A percentile compares a stretch with the other conserved stretches of the same genome.
Conservation (phyloP, 192 early-diverging fungal species). For the Backusella westeae region DNA sequence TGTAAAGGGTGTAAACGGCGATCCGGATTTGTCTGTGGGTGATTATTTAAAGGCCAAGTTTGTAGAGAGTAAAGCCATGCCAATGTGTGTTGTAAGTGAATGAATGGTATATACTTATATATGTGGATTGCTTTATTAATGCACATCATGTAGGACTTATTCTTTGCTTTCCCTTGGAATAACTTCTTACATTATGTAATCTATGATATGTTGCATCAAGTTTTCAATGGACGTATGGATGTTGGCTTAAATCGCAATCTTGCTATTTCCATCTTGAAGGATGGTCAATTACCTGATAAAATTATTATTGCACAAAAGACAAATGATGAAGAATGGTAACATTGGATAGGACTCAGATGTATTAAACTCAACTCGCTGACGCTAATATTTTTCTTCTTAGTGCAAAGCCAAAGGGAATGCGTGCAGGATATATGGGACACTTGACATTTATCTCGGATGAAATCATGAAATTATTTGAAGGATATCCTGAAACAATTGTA, state of each 20-base stretch:
- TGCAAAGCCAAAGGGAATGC: slow-evolving; percentile 81
- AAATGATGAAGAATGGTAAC: slow-evolving; percentile 83
- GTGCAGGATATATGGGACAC: slow-evolving; percentile 98
- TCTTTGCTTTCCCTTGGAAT: slow-evolving; percentile 96
- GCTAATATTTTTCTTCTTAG: slow-evolving; percentile 29
- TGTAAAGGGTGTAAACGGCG: slow-evolving; percentile 18
- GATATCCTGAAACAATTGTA: slow-evolving; percentile 41
- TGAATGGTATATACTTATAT: background rate
- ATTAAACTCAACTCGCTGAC: no score
- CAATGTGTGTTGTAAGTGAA: slow-evolving; percentile 50
- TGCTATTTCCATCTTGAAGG: slow-evolving; percentile 70
- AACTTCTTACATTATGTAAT: slow-evolving; percentile 99
- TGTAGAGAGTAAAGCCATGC: slow-evolving; percentile 63
- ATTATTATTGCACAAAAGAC: slow-evolving; percentile 82
- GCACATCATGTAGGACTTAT: slow-evolving; percentile 58
- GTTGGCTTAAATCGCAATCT: slow-evolving; percentile 56
- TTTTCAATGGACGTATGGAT: slow-evolving; percentile 89
- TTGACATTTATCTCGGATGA: slow-evolving; percentile 96
- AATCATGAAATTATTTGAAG: slow-evolving; percentile 84
- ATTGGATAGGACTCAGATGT: background rate
- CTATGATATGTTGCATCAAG: slow-evolving; percentile 98
- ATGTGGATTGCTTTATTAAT: background rate
- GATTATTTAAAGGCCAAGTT: slow-evolving; percentile 73
- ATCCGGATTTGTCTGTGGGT: slow-evolving; percentile 55
- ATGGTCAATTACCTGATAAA: slow-evolving; percentile 80